Percentiles rank a stretch among this genome's conserved stretches.
Conservation (phyloP, 1,139 yeast species). For the Keqinozyma sinolaborantium region DNA sequence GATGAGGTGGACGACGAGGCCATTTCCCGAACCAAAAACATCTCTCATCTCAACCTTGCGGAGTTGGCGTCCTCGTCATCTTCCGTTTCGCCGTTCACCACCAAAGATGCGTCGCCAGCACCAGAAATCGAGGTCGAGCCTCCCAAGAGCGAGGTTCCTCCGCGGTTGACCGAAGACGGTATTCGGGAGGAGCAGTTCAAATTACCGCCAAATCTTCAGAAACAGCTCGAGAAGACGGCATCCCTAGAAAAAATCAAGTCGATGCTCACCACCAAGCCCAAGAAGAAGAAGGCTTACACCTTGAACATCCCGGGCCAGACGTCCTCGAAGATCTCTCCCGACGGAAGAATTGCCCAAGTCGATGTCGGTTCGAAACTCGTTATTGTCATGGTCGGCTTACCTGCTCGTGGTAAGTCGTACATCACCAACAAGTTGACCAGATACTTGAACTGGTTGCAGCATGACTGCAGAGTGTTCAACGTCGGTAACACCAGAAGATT, state of each 20-base stretch:
- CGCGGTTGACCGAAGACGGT: slow-evolving; percentile 14
- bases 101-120: slow-evolving; percentile 7
- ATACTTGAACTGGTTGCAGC: slow-evolving; percentile 89
- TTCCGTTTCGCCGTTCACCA: slow-evolving; percentile 8
- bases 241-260: slow-evolving; percentile 39
- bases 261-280: slow-evolving; percentile 35
- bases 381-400: slow-evolving; percentile 91
- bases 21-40: slow-evolving; percentile 27
- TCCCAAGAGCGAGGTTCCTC: slow-evolving; percentile 2
- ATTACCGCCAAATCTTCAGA: slow-evolving; percentile 30
- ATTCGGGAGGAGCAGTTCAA: slow-evolving; percentile 21
- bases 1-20: slow-evolving; percentile 5
- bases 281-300: slow-evolving; percentile 62
- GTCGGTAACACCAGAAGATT: slow-evolving; percentile 91
- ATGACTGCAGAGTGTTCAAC: slow-evolving; percentile 84
- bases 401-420: slow-evolving; percentile 91
- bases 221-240: slow-evolving; percentile 38
- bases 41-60: slow-evolving; percentile 40
- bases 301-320: slow-evolving; percentile 93
- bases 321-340: slow-evolving; percentile 76
- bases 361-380: slow-evolving; percentile 82
- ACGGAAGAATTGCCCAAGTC: slow-evolving; percentile 69
- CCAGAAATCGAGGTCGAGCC: slow-evolving; percentile 3
- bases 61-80: slow-evolving; percentile 20
- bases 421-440: slow-evolving; percentile 87